Evolutionary conservation across 75 land plant genomes (phyloP), one percentile per base, ranked within the genome.

Genomic region (Adiantum capillusveneris): DNA sequence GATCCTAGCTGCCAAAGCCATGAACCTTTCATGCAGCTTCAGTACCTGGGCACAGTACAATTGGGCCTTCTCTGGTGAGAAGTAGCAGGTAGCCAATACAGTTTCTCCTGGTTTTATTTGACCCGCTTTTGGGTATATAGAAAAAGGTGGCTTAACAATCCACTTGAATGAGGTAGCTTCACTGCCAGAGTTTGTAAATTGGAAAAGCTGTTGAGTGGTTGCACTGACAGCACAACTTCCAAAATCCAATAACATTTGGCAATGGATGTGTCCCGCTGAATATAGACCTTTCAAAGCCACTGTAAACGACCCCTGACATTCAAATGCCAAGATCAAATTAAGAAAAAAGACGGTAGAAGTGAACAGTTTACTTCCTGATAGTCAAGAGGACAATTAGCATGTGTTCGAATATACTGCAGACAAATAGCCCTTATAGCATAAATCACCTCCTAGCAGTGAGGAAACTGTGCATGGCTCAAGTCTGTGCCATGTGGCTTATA

Each of bases 161-260:
- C 75, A 73, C 36, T 66, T 43, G 21, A 29, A 56, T 45, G 64
- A 44, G n/a, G 64, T 46, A 17, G 51, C 44, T 14, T 49, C 44
- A 9, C 66, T 70, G 28, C 57, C 64, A 34, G 45, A 36, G 43
- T 73, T 73, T 42, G 52, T 61, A 20, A 73, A 68, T 26, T 45
- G 52, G 29, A 73, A 66, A 0, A 39, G 34, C 29, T 64, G 66
- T 27, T 60, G 52, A 13, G 65, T 44, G 27, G 54, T 50, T 7
- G 66, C 75, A 11, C 66, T 66, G 28, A 73, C 75, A 28, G 70
- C 57, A 56, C 70, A 66, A 29, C 61, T 68, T 36, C 69, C 69
- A 36, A 50, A 66, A 14, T 53, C 55, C 20, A 73, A 34, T 16
- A 28, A 25, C 53, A 18, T 44, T 2, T 58, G 75, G 43, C 64